Percentiles rank a stretch among this genome's conserved stretches.
Evolutionary conservation across 257 asterid genomes (phyloP).

Genomic region (Coffea canephora): DNA sequence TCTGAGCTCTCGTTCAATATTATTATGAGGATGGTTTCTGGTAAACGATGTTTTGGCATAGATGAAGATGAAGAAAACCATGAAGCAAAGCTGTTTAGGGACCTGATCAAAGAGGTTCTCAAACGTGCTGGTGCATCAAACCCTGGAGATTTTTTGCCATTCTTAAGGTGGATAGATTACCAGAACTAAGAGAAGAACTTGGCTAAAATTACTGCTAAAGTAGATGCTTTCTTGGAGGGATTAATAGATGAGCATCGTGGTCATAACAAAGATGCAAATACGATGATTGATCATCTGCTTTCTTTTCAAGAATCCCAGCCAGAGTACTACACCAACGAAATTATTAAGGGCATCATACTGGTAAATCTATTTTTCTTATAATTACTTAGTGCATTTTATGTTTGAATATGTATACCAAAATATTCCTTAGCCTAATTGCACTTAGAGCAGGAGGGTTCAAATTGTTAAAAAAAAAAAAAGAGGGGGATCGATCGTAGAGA

Average conservation of each 20-base stretch:
- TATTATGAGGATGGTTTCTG: slow-evolving; percentile 34
- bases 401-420: no score
- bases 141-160: neutral
- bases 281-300: no score
- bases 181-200: slow-evolving; percentile 33
- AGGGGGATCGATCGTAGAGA: no score
- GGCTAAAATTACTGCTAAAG: neutral
- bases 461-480: no score
- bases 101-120: slow-evolving; percentile 28
- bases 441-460: no score
- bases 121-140: slow-evolving; percentile 27
- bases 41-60: slow-evolving; percentile 19
- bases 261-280: no score
- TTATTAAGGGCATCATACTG: neutral
- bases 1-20: slow-evolving; percentile 24
- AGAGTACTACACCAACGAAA: neutral
- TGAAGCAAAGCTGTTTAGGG: slow-evolving; percentile 8
- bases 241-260: neutral
- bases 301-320: no score
- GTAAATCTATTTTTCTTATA: neutral
- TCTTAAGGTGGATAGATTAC: slow-evolving; percentile 39
- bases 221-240: slow-evolving; percentile 24
- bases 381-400: no score
- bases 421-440: no score
- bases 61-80: slow-evolving; percentile 8